phyloP scores from a whole-genome alignment of 192 early-diverging fungal species.

The Backusella tarrabulga region DNA sequence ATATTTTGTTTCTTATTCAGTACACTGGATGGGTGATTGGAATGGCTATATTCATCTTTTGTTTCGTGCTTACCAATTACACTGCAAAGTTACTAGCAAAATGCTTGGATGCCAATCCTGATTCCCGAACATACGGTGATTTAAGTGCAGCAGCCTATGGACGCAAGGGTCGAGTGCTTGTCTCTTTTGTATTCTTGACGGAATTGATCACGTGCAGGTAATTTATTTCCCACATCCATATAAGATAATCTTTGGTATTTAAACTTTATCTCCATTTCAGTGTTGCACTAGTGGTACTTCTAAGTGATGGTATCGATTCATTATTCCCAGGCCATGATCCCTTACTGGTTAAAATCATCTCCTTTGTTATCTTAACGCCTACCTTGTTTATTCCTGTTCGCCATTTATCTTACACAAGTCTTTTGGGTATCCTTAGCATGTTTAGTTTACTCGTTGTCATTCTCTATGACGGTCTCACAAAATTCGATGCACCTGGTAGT shows the following conservation, averaged over 20 bases:
- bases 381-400: constrained; percentile 49
- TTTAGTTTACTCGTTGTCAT: constrained; percentile 54
- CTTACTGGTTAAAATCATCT: constrained; percentile 43
- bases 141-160: constrained; percentile 41
- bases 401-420: constrained; percentile 49
- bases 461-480: constrained; percentile 57
- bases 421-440: constrained; percentile 60
- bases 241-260: background rate
- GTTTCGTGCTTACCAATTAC: constrained; percentile 44
- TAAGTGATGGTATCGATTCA: constrained; percentile 39
- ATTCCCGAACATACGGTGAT: constrained; percentile 44
- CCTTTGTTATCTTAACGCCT: constrained; percentile 49
- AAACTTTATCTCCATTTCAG: constrained; percentile 23
- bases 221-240: background rate
- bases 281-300: constrained; percentile 38
- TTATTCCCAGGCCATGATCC: constrained; percentile 33
- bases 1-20: constrained; percentile 1
- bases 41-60: constrained; percentile 44
- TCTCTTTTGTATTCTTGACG: constrained; percentile 37
- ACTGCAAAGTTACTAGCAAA: constrained; percentile 62
- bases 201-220: constrained; percentile 41
- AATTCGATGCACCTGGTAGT: constrained; percentile 51
- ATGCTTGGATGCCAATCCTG: constrained; percentile 40
- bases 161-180: constrained; percentile 21
- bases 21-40: constrained; percentile 62